Base-by-base conservation (phyloP, 805 yeast genomes). In the Saccharomycopsis malanga region DNA sequence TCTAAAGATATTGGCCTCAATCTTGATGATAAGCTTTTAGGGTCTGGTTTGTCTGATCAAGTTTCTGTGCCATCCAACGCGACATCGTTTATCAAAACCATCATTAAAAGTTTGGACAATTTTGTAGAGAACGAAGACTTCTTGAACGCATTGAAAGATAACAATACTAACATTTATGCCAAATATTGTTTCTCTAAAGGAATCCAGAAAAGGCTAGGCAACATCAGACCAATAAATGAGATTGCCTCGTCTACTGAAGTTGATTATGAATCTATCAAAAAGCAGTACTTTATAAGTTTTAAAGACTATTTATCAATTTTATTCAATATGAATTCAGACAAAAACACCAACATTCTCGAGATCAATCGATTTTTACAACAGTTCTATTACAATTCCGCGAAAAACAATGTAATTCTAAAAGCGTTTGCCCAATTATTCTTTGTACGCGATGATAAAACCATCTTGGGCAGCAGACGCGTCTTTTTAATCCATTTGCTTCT, bases 361-460 rank as follows among this genome's bases (percentile, higher is more conserved):
- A 22, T 20, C 24, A 34, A 12, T 6, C 22, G 17, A 15, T 45
- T 29, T 17, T 24, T 49, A 4, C 4, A 36, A 23, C 37, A 45
- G 18, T 15, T 30, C 5, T 24, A 34, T 20, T 14, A 30, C 9
- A 27, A 42, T 23, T 41, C 49, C n/a, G 37, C 42, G 10, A 29
- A 67, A 42, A 56, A 57, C 41, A 71, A 68, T 55, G 66, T 65
- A 2, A 42, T 84, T n/a, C 71, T 81, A 1, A 69, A 89, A 50
- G 83, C 84, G 1, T 55, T 80, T 9, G 72, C 80, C 55, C 86
- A 82, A 46, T 63, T 81, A 20, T 79, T 74, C 56, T 63, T 82
- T 21, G 66, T 83, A 6, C 66, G 87, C 50, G 85, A 82, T 56
- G 80, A 82, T 58, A 72, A 71, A 45, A 65, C 78, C 1, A 65